These are phyloP conservation scores for Wallacemonas sp. DNA, from an alignment of 208 protist species.

Conservation along the genomic window DNA sequence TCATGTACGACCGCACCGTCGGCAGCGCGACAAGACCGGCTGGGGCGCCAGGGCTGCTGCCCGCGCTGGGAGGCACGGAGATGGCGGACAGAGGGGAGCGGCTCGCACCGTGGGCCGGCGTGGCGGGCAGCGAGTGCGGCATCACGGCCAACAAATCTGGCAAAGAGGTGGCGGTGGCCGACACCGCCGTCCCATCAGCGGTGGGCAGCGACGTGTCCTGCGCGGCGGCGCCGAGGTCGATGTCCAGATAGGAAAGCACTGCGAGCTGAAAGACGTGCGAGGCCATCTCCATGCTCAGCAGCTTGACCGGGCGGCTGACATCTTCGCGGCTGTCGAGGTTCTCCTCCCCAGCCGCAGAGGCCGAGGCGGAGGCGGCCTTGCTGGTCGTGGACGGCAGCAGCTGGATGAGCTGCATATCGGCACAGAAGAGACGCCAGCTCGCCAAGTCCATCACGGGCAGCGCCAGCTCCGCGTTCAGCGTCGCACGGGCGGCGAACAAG, in stretches of 20 bases:
- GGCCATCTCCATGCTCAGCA: conserved; percentile 56
- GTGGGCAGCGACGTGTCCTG: too few species aligned
- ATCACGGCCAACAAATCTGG: too few species aligned
- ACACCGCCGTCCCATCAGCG: too few species aligned
- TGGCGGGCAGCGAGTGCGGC: too few species aligned
- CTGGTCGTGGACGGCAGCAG: conserved; percentile 14
- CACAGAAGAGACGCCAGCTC: conserved; percentile 76
- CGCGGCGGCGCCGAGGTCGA: background rate
- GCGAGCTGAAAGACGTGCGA: conserved; percentile 60
- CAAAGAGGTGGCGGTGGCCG: background rate
- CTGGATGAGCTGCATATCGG: conserved; percentile 58
- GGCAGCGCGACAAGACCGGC: conserved; percentile 18
- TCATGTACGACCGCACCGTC: conserved; percentile 53
- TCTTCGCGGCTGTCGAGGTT: background rate
- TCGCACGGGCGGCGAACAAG: conserved; percentile 62
- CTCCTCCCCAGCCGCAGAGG: background rate
- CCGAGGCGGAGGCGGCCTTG: conserved; percentile 16
- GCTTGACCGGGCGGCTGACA: conserved; percentile 18
- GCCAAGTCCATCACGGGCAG: conserved; percentile 80
- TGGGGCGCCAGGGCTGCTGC: background rate
- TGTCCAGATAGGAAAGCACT: conserved; percentile 23
- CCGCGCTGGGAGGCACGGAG: background rate
- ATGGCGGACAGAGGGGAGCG: background rate
- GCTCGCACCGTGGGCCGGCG: too few species aligned
- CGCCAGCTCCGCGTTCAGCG: conserved; percentile 59